Percentiles rank a stretch among this genome's conserved stretches.
Evolutionary conservation across 257 asterid species (phyloP).

Genomic region (Solanum tarapatanum): DNA sequence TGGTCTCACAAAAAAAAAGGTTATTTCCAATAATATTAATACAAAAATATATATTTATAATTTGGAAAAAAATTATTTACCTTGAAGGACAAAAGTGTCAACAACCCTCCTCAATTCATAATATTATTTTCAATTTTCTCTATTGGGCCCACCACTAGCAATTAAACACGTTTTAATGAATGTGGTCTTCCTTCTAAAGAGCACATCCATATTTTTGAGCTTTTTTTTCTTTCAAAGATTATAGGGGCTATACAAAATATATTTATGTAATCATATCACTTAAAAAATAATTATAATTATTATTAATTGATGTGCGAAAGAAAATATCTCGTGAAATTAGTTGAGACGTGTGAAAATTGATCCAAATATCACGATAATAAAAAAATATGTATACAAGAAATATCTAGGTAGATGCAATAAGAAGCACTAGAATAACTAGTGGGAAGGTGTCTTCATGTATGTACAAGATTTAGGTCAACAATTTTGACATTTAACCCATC

Average conservation of each 20-base stretch:
- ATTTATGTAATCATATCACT: not conserved
- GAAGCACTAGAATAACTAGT: not conserved
- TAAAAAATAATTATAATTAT: not conserved
- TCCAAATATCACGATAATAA: not conserved
- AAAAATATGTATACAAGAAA: not conserved
- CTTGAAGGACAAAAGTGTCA: not conserved
- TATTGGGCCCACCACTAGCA: not conserved
- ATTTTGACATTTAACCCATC: not conserved
- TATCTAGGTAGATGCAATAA: not conserved
- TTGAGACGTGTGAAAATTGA: too few species aligned
- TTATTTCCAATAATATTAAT: not conserved
- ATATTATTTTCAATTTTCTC: not conserved
- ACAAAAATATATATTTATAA: not conserved
- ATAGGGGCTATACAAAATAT: not conserved
- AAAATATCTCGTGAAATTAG: too few species aligned
- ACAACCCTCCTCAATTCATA: not conserved
- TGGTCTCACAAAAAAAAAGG: not conserved
- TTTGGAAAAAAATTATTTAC: too few species aligned
- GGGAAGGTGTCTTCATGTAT: not conserved
- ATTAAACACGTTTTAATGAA: not conserved
- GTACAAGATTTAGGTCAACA: not conserved
- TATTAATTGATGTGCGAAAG: not conserved
- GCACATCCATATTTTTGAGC: not conserved
- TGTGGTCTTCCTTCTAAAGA: not conserved
- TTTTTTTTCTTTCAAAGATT: accelerated